These are phyloP conservation scores for Erythrophleum fordii DNA, from an alignment of 306 rosid species.

Conservation along the genomic window DNA sequence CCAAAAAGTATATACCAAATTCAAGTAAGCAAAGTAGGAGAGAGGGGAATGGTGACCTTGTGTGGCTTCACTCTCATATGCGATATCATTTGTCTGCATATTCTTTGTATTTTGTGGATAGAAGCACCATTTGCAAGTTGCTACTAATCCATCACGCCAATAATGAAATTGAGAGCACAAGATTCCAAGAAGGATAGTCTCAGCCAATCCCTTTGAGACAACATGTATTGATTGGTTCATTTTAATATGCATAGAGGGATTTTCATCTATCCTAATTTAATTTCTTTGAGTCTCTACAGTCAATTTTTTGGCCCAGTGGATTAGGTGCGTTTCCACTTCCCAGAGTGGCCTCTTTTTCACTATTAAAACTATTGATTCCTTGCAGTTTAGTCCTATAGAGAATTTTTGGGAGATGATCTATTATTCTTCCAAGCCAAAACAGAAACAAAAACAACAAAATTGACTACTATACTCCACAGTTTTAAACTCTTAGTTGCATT, in stretches of 20 bases:
- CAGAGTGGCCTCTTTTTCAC: neutral
- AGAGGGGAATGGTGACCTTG: neutral
- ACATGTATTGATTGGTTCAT: conserved; percentile 39
- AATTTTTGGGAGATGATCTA: neutral
- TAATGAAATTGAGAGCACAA: conserved; percentile 5
- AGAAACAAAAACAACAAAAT: neutral
- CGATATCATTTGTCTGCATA: conserved; percentile 4
- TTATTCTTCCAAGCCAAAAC: neutral
- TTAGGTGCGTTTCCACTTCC: conserved; percentile 7
- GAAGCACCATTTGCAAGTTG: neutral
- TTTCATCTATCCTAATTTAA: neutral
- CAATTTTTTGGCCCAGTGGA: conserved; percentile 13
- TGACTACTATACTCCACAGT: neutral
- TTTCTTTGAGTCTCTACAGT: neutral
- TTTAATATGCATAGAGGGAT: neutral
- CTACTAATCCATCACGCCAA: conserved; percentile 21
- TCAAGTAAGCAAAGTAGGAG: conserved; percentile 33
- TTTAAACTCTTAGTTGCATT: neutral
- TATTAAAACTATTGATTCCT: neutral
- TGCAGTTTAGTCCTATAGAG: neutral
- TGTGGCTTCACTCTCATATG: neutral
- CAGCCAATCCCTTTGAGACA: conserved; percentile 24
- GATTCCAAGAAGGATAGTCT: neutral
- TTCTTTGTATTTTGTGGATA: conserved; percentile 31
- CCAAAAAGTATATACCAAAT: conserved; percentile 17